Evolutionary conservation across 1,284 basidiomycete genomes (phyloP).

Genomic region (Entoloma clypeatum): DNA sequence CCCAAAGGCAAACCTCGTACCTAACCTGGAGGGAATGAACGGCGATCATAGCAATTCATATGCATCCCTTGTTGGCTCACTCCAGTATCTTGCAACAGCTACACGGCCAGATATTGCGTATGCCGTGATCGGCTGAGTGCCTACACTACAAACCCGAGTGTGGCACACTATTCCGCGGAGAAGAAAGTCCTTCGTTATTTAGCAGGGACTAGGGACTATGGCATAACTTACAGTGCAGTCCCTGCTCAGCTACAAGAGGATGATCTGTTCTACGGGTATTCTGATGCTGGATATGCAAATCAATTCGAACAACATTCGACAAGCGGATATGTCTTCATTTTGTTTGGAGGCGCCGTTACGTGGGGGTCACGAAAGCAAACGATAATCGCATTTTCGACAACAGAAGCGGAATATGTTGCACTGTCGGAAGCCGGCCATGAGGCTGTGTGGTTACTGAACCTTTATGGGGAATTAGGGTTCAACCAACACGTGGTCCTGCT

Average conservation of each 20-base stretch:
- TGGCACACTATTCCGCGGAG: constrained; percentile 15
- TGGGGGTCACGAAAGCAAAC: constrained; percentile 30
- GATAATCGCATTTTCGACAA: constrained; percentile 30
- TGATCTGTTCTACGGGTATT: constrained; percentile 26
- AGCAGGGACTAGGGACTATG: not conserved
- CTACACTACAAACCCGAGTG: constrained; percentile 16
- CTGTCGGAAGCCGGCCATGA: constrained; percentile 24
- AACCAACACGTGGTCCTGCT: no score
- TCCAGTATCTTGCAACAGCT: constrained; percentile 26
- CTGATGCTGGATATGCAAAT: constrained; percentile 33
- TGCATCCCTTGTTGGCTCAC: constrained; percentile 27
- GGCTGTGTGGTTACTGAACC: constrained; percentile 34
- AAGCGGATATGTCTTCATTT: constrained; percentile 26
- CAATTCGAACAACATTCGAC: constrained; percentile 25
- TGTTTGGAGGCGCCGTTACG: constrained; percentile 26
- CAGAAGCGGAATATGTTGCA: constrained; percentile 38
- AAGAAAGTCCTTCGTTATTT: constrained; percentile 11
- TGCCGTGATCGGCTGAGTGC: constrained; percentile 14
- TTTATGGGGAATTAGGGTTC: no score
- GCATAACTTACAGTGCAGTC: constrained; percentile 4
- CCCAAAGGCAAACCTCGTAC: constrained; percentile 11
- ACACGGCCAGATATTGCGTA: constrained; percentile 27
- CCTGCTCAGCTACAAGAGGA: no score
- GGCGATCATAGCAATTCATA: no score
- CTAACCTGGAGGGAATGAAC: no score